Evolutionary conservation across 306 rosid genomes (phyloP).

Genomic region (Trichosanthes truncata): DNA sequence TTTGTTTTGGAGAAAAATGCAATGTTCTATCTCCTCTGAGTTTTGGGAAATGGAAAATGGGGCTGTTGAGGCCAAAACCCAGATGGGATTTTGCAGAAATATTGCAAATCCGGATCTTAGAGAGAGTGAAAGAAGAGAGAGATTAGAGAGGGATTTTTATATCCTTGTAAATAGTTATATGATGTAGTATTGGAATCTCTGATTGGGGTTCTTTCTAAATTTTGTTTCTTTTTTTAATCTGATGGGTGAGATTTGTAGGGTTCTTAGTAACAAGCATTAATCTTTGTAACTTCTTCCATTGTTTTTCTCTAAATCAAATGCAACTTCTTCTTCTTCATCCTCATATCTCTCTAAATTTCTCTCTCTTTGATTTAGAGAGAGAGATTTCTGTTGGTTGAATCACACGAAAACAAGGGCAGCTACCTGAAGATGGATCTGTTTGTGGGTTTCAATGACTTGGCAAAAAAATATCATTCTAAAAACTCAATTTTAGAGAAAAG

Average conservation of each 20-base stretch:
- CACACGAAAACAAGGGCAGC: constrained; percentile 1
- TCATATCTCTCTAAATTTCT: background rate
- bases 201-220: background rate
- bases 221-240: background rate
- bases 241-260: constrained; percentile 2
- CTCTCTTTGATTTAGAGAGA: background rate
- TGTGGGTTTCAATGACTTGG: background rate
- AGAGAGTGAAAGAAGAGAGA: background rate
- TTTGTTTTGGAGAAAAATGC: background rate
- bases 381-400: constrained; percentile 6
- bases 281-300: background rate
- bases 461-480: background rate
- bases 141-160: background rate
- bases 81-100: constrained; percentile 13
- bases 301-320: background rate
- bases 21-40: background rate
- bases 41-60: background rate
- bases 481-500: background rate
- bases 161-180: constrained; percentile 3
- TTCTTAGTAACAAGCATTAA: background rate
- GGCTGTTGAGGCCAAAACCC: background rate
- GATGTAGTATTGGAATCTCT: constrained; percentile 1
- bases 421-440: background rate
- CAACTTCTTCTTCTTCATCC: background rate
- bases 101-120: constrained; percentile 1